These are phyloP conservation scores for Trematosphaeria pertusa DNA, from an alignment of 2,329 filamentous ascomycete genomes.

Conservation along the genomic window DNA sequence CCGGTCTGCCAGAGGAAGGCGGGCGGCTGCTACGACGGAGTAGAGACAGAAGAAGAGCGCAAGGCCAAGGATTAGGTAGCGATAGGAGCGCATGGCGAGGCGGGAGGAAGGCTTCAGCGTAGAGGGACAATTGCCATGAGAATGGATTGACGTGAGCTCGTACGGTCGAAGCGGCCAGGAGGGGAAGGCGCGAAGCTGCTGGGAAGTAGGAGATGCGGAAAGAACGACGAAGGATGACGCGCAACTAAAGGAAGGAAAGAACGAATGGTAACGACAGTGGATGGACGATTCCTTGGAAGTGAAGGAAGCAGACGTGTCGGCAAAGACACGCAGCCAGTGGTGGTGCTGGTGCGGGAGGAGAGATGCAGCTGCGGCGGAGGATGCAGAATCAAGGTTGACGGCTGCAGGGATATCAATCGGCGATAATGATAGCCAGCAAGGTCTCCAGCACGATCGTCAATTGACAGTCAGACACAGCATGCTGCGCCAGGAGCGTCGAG, in stretches of 20 bases:
- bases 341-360: constrained; percentile 33
- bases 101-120: constrained; percentile 18
- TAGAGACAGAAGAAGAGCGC: constrained; percentile 36
- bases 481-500: constrained; percentile 26
- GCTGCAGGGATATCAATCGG: constrained; percentile 24
- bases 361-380: constrained; percentile 13
- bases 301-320: constrained; percentile 33
- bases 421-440: constrained; percentile 30
- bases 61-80: constrained; percentile 32
- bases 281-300: constrained; percentile 25
- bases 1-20: constrained; percentile 29
- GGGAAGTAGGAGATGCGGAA: constrained; percentile 3
- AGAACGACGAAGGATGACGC: constrained; percentile 22
- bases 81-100: constrained; percentile 38
- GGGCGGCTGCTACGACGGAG: constrained; percentile 28
- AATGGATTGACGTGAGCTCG: constrained; percentile 22
- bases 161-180: constrained; percentile 8
- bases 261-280: constrained; percentile 18
- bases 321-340: constrained; percentile 29
- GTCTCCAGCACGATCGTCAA: constrained; percentile 31
- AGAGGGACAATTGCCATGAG: constrained; percentile 31
- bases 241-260: constrained; percentile 19
- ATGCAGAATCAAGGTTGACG: constrained; percentile 11
- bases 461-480: constrained; percentile 26
- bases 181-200: constrained; percentile 8